Conservation (phyloP, 306 rosid species). For the Hippophae rhamnoides region DNA sequence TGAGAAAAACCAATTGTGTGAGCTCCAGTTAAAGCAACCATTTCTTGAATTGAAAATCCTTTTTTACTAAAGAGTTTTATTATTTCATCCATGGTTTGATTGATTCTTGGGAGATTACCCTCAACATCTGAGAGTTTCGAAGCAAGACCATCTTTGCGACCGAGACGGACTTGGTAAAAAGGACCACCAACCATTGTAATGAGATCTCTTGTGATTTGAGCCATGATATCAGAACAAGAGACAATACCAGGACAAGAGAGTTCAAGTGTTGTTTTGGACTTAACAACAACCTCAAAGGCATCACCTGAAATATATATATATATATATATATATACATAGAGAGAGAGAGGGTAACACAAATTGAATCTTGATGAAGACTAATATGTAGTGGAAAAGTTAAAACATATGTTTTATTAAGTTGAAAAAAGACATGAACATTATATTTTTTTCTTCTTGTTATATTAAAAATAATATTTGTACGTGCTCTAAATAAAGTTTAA, state of each 20-base stretch:
- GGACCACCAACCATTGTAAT: slow-evolving; percentile 44
- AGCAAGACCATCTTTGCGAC: slow-evolving; percentile 34
- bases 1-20: slow-evolving; percentile 50
- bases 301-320: slow-evolving; percentile 20
- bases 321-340: too few species aligned
- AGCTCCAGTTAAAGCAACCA: slow-evolving; percentile 42
- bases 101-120: slow-evolving; percentile 21
- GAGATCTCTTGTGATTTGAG: slow-evolving; percentile 41
- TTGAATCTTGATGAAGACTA: too few species aligned
- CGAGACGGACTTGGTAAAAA: slow-evolving; percentile 27
- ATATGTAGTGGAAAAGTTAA: too few species aligned
- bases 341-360: too few species aligned
- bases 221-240: slow-evolving; percentile 44
- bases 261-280: slow-evolving; percentile 33
- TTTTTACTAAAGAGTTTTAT: slow-evolving; percentile 24
- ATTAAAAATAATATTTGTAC: too few species aligned
- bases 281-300: slow-evolving; percentile 33
- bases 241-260: slow-evolving; percentile 48
- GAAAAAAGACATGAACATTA: too few species aligned
- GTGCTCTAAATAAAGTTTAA: too few species aligned
- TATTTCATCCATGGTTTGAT: slow-evolving; percentile 22
- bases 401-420: too few species aligned
- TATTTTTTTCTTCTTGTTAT: too few species aligned
- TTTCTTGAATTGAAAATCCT: slow-evolving; percentile 34
- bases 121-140: slow-evolving; percentile 26